Evolutionary conservation across 148 eudicot species (phyloP), one percentile per base, ranked within the genome.

Genomic region (Rheum nobile): DNA sequence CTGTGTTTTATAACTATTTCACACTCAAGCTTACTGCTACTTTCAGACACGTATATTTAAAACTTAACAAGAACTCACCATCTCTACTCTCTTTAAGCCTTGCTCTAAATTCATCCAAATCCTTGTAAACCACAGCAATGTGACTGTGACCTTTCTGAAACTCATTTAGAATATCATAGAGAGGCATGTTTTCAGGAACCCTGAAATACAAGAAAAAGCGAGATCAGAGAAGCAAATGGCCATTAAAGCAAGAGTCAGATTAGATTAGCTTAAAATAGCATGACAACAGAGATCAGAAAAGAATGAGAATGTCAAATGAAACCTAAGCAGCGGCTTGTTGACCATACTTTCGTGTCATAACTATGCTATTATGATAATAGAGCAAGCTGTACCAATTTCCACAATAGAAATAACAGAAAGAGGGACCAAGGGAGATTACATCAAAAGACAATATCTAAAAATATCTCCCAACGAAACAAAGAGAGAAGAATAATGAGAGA

Each of bases 131-230:
- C 71, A 88, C 98, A 77, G 97, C 97, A 77, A 95, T 90, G 86
- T 95, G 98, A 76, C 98, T 91, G 81, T 95, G 98, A 72, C 97
- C 98, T 79, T 95, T 91, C 84, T 95, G 98, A 77, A 95, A 95
- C 81, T 95, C 97, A 72, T 91, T 95, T 72, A 91, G 83, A 57
- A 95, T 95, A 83, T 95, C 98, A 87, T 95, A 95, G 22, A 95
- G 90, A 71, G 98, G 98, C 93, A 95, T 91, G 82, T 80, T 81
- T 73, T 88, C 98, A 5, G 91, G 83, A 76, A 95, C 93, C 86
- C 98, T 95, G 89, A 73, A 85, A 75, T n/a, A 65, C 34, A 32
- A 44, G 26, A 74, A 34, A 35, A 34, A 10, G 43, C 16, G 31
- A 54, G 67, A 31, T 29, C 44, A 71, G 43, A 26, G 21, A 24